Conservation (phyloP, 139 green algal species). For the Tetraselmis chui region DNA sequence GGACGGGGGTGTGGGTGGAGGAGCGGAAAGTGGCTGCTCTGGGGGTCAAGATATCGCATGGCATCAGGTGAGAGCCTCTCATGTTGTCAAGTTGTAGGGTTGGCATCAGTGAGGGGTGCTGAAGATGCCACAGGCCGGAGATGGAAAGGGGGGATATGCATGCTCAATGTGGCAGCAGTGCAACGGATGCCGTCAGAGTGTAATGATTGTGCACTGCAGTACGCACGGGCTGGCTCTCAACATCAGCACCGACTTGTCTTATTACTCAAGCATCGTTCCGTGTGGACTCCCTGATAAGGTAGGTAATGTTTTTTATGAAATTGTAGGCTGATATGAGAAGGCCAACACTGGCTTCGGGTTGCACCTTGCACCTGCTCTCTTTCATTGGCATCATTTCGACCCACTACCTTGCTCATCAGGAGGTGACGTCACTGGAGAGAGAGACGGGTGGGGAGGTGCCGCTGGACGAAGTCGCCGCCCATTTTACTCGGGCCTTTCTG, state of each 20-base stretch:
- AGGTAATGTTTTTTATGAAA: neutral
- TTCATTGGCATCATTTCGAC: too few species aligned
- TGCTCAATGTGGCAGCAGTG: neutral
- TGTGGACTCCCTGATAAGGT: conserved; percentile 58
- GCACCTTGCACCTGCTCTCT: neutral
- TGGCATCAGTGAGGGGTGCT: too few species aligned
- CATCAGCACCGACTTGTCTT: conserved; percentile 56
- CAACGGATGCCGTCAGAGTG: neutral
- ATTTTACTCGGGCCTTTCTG: neutral
- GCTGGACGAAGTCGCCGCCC: neutral
- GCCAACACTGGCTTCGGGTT: neutral
- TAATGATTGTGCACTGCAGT: conserved; percentile 6
- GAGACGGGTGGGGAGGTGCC: neutral
- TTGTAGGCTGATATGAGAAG: neutral
- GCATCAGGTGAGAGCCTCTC: conserved; percentile 39
- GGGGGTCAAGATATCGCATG: conserved; percentile 79
- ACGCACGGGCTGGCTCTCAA: conserved; percentile 91
- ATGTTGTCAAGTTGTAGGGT: neutral
- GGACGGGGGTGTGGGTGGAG: conserved; percentile 84
- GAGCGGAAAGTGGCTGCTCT: conserved; percentile 86
- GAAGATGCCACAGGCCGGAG: too few species aligned
- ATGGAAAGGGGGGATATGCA: too few species aligned
- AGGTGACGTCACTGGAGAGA: neutral
- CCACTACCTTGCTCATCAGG: neutral
- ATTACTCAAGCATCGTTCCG: conserved; percentile 71